Percentiles rank a stretch among this genome's conserved stretches.
Conservation (phyloP, 225 moss, liverwort and hornwort species). For the Anthoceros angustus region DNA sequence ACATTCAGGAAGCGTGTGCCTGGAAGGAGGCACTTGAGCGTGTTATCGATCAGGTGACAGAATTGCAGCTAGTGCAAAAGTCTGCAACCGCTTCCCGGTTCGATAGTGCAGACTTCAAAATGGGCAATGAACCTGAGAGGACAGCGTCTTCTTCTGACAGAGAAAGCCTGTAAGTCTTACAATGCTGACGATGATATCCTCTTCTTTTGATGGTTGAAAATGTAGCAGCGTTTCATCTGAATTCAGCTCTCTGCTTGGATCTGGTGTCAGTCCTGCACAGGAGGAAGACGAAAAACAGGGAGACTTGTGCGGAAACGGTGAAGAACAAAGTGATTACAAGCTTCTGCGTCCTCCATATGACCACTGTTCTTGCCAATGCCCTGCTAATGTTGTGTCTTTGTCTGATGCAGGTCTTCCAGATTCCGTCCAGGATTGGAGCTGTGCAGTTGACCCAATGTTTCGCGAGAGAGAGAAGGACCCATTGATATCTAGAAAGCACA, state of each 20-base stretch:
- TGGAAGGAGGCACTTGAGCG: conserved; percentile 78
- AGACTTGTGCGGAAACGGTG: conserved; percentile 1
- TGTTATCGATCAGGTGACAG: conserved; percentile 63
- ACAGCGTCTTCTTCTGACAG: conserved; percentile 75
- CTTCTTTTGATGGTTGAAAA: not conserved
- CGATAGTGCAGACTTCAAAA: conserved; percentile 16
- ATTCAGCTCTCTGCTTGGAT: not conserved
- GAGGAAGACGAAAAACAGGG: conserved; percentile 2
- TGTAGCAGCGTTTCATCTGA: not conserved
- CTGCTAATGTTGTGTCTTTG: not conserved
- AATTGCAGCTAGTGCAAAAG: not conserved
- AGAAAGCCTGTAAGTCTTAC: conserved; percentile 58
- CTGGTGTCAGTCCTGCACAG: not conserved
- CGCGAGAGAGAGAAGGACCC: conserved; percentile 38
- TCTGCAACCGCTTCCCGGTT: not conserved
- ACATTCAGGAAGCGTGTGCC: conserved; percentile 37
- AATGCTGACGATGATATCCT: not conserved
- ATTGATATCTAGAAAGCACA: conserved; percentile 44
- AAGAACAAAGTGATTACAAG: not conserved
- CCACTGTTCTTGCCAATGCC: not conserved
- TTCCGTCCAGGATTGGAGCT: conserved; percentile 47
- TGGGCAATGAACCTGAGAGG: conserved; percentile 39
- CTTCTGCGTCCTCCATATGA: not conserved
- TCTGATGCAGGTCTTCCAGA: conserved; percentile 46
- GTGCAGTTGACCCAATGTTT: conserved; percentile 34